A percentile compares a stretch with the other conserved stretches of the same genome.
phyloP scores from a whole-genome alignment of 495 filamentous ascomycete species.

The Podospora anserina region DNA sequence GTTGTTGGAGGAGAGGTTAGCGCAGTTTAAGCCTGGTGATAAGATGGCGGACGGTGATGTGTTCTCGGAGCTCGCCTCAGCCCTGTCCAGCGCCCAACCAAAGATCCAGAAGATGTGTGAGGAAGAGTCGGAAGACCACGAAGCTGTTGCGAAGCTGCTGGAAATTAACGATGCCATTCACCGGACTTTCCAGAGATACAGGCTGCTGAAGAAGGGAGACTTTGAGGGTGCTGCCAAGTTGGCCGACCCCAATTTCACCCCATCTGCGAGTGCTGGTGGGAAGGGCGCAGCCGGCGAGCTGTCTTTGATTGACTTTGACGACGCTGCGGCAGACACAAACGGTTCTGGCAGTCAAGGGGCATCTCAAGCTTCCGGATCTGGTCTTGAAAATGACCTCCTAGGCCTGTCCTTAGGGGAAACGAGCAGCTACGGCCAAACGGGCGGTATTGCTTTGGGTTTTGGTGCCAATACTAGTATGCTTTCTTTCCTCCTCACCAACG shows the following conservation, averaged over 20 bases:
- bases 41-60: conserved; percentile 85
- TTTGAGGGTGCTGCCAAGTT: conserved; percentile 81
- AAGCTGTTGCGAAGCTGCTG: conserved; percentile 90
- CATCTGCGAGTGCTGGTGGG: conserved; percentile 56
- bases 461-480: conserved; percentile 62
- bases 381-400: conserved; percentile 52
- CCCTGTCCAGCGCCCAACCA: conserved; percentile 88
- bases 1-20: conserved; percentile 88
- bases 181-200: conserved; percentile 91
- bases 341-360: conserved; percentile 35
- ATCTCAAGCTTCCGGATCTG: conserved; percentile 23
- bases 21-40: conserved; percentile 77
- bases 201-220: conserved; percentile 89
- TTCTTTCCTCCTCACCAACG: not conserved
- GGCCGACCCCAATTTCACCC: conserved; percentile 64
- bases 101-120: conserved; percentile 99
- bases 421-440: conserved; percentile 60
- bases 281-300: conserved; percentile 80
- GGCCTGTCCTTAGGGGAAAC: conserved; percentile 51
- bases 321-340: conserved; percentile 60
- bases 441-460: conserved; percentile 83
- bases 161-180: conserved; percentile 99
- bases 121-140: conserved; percentile 93
- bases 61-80: conserved; percentile 91
- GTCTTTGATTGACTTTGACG: conserved; percentile 88